Conservation (phyloP, 1,284 basidiomycete species). For the Sporisorium sorghi region DNA sequence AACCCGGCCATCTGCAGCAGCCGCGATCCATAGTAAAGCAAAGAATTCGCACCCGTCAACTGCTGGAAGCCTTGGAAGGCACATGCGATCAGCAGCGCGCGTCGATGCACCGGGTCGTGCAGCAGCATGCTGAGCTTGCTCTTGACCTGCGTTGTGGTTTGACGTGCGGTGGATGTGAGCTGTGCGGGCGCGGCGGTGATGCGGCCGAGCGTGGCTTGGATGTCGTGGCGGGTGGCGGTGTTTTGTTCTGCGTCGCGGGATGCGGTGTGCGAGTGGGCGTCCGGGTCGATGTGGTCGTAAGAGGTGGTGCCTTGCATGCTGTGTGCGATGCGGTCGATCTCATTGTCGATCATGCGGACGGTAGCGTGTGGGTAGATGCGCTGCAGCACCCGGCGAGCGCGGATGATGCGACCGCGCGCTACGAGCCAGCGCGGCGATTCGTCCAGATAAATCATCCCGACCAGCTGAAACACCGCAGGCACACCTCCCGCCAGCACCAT, state of each 20-base stretch:
- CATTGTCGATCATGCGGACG: constrained; percentile 35
- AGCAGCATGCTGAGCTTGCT: constrained; percentile 44
- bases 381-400: constrained; percentile 52
- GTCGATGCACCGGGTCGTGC: constrained; percentile 33
- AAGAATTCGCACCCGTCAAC: constrained; percentile 33
- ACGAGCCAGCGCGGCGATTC: constrained; percentile 63
- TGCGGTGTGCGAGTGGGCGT: constrained; percentile 6
- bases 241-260: constrained; percentile 9
- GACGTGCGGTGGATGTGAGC: constrained; percentile 16
- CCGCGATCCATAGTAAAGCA: constrained; percentile 55
- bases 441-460: constrained; percentile 60
- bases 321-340: constrained; percentile 49
- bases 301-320: constrained; percentile 41
- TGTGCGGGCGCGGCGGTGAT: constrained; percentile 22
- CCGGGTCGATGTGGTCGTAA: constrained; percentile 17
- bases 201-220: constrained; percentile 14
- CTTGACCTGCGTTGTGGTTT: constrained; percentile 23
- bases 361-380: constrained; percentile 58
- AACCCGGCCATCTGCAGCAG: constrained; percentile 61
- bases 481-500: constrained; percentile 58
- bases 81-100: constrained; percentile 55
- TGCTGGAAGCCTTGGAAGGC: constrained; percentile 56
- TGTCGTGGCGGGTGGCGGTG: neutral
- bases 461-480: constrained; percentile 58
- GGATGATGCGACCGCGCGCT: constrained; percentile 39